Conservation (phyloP, 2,329 filamentous ascomycete genomes). For the Pyrenochaeta sp. region DNA sequence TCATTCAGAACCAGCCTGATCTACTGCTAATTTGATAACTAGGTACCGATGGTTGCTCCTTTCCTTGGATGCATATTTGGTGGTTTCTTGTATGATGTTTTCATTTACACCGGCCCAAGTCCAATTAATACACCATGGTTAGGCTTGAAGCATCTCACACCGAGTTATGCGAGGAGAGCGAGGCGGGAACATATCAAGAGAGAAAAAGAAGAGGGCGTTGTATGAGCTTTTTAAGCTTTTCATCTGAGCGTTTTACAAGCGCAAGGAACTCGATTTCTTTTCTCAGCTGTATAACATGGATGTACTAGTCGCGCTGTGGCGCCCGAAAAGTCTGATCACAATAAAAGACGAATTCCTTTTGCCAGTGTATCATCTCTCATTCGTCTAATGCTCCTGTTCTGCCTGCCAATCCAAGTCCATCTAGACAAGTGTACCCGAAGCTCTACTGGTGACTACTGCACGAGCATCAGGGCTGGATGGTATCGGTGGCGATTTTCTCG, state of each 20-base stretch:
- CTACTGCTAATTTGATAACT: slow-evolving; percentile 2
- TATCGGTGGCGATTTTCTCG: not conserved
- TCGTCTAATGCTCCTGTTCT: not conserved
- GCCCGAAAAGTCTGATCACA: not conserved
- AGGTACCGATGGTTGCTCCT: slow-evolving; percentile 77
- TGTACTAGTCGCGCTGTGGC: not conserved
- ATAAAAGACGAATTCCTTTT: no score
- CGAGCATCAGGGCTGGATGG: not conserved
- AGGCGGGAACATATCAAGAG: slow-evolving; percentile 32
- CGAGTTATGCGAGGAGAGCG: slow-evolving; percentile 28
- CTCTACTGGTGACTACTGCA: no score
- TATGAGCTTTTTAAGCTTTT: slow-evolving; percentile 13
- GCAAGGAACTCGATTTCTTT: not conserved
- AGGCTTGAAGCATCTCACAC: slow-evolving; percentile 64
- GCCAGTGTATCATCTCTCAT: not conserved
- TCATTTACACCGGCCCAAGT: slow-evolving; percentile 73
- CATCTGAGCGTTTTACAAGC: not conserved
- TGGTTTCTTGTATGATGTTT: slow-evolving; percentile 43
- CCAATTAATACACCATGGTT: slow-evolving; percentile 74
- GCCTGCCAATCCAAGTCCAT: no score
- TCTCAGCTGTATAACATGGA: not conserved
- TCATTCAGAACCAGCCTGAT: not conserved
- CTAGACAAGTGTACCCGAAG: no score
- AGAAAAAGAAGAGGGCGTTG: slow-evolving; percentile 41
- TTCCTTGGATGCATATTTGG: slow-evolving; percentile 63